Evolutionary conservation across 2,329 filamentous ascomycete species (phyloP).

Genomic region (Paecilomyces sp.): DNA sequence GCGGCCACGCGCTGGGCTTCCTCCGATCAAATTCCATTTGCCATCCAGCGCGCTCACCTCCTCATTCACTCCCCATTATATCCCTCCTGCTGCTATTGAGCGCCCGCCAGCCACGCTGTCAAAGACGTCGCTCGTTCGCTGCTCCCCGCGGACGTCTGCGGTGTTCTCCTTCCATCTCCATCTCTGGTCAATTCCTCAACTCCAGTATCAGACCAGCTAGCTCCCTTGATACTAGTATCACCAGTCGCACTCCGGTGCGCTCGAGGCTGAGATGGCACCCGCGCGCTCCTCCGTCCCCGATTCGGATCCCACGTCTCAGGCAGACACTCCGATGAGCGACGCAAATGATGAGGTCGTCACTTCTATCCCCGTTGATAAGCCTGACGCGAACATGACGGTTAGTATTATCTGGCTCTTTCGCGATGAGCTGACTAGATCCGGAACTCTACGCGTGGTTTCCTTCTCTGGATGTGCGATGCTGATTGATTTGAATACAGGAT

Average conservation of each 20-base stretch:
- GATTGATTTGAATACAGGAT: constrained; percentile 25
- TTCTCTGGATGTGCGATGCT: constrained; percentile 5
- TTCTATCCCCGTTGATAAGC: constrained; percentile 27
- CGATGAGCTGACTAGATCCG: neutral
- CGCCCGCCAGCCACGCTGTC: neutral
- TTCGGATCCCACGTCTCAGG: constrained; percentile 36
- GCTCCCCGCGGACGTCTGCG: neutral
- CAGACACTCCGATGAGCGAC: constrained; percentile 43
- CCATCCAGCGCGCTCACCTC: constrained; percentile 22
- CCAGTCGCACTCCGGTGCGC: constrained; percentile 19
- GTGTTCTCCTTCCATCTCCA: neutral
- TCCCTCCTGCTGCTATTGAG: neutral
- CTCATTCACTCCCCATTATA: too few species aligned
- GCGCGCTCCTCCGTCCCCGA: constrained; percentile 22
- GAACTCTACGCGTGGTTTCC: constrained; percentile 1
- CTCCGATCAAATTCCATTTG: constrained; percentile 22
- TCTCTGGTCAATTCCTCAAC: neutral
- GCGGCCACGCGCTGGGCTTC: constrained; percentile 13
- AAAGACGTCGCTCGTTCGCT: neutral
- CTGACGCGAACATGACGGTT: constrained; percentile 35
- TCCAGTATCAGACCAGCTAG: neutral
- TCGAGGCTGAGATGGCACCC: constrained; percentile 32
- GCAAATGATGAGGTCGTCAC: constrained; percentile 27
- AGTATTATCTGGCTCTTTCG: constrained; percentile 9
- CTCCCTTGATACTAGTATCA: neutral